Conservation (phyloP, 129 eudicot genomes). For the Artemisia argyi region DNA sequence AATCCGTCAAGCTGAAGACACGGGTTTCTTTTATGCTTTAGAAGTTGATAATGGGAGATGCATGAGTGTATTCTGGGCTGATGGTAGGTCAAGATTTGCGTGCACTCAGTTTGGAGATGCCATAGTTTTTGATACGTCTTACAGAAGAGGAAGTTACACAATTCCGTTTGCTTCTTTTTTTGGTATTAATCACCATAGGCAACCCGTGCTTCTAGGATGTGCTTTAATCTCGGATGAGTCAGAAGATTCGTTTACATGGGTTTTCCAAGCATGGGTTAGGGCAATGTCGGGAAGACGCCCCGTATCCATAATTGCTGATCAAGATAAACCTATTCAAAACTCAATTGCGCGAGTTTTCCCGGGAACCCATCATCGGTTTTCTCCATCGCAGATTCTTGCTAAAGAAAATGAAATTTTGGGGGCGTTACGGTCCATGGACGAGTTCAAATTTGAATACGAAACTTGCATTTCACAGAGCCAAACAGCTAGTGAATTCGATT, state of each 20-base stretch:
- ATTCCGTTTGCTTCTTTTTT: slow-evolving; percentile 72
- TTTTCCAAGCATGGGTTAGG: slow-evolving; percentile 65
- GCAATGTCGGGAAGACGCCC: slow-evolving; percentile 81
- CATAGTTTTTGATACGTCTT: slow-evolving; percentile 64
- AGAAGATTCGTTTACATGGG: slow-evolving; percentile 83
- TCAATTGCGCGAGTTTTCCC: slow-evolving; percentile 76
- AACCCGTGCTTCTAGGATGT: slow-evolving; percentile 82
- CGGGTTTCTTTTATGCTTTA: slow-evolving; percentile 70
- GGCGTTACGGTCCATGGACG: slow-evolving; percentile 50
- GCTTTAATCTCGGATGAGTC: slow-evolving; percentile 80
- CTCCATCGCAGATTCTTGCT: slow-evolving; percentile 59
- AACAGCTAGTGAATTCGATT: slow-evolving; percentile 71
- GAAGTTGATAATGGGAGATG: slow-evolving; percentile 61
- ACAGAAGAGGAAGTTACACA: slow-evolving; percentile 50
- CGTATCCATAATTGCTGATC: slow-evolving; percentile 71
- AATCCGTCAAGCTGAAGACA: slow-evolving; percentile 75
- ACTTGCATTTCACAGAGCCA: slow-evolving; percentile 75
- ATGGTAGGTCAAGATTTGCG: slow-evolving; percentile 72
- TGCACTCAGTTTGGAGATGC: slow-evolving; percentile 82
- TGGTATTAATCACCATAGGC: slow-evolving; percentile 82
- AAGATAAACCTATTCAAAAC: slow-evolving; percentile 59
- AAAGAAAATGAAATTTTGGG: slow-evolving; percentile 72
- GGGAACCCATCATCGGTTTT: slow-evolving; percentile 80
- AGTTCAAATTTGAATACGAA: slow-evolving; percentile 72
- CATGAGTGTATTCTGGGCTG: slow-evolving; percentile 85